A percentile compares a stretch with the other conserved stretches of the same genome.
These are phyloP conservation scores for Colletotrichum sansevieriae DNA, from an alignment of 2,329 filamentous ascomycete genomes.

Conservation along the genomic window DNA sequence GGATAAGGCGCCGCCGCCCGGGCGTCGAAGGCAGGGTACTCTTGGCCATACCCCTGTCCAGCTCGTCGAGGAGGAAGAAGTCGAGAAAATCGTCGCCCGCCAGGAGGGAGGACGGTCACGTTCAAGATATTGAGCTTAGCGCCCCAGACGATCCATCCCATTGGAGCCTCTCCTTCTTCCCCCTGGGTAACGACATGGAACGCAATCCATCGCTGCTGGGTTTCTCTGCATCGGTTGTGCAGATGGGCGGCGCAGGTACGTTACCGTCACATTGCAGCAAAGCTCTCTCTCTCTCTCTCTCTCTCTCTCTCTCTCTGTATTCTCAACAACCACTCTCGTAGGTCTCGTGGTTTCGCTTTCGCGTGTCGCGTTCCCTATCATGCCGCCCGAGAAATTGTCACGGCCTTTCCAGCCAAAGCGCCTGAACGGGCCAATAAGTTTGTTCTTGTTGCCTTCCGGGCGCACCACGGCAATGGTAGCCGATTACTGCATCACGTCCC, in stretches of 20 bases:
- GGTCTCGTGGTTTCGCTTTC: not conserved
- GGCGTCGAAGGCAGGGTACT: not conserved
- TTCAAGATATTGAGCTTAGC: too few species aligned
- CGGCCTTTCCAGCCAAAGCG: too few species aligned
- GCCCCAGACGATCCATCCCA: too few species aligned
- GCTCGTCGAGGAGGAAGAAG: too few species aligned
- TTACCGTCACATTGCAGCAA: not conserved
- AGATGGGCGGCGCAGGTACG: not conserved
- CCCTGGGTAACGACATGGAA: not conserved
- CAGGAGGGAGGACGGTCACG: too few species aligned
- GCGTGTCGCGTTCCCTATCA: not conserved
- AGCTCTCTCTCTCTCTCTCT: too few species aligned
- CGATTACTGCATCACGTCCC: slow-evolving; percentile 26
- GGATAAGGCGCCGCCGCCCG: not conserved
- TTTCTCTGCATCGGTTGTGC: not conserved
- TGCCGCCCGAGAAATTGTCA: too few species aligned
- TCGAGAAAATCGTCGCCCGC: too few species aligned
- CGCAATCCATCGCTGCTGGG: not conserved
- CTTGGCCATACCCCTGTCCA: not conserved
- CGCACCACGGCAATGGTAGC: slow-evolving; percentile 2
- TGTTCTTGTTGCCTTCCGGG: not conserved
- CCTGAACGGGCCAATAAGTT: too few species aligned
- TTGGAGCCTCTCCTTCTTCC: not conserved
- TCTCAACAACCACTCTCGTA: too few species aligned
- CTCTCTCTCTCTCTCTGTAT: too few species aligned